phyloP scores from a whole-genome alignment of 78 protist genomes.

The Cavenderia fasciculata region DNA sequence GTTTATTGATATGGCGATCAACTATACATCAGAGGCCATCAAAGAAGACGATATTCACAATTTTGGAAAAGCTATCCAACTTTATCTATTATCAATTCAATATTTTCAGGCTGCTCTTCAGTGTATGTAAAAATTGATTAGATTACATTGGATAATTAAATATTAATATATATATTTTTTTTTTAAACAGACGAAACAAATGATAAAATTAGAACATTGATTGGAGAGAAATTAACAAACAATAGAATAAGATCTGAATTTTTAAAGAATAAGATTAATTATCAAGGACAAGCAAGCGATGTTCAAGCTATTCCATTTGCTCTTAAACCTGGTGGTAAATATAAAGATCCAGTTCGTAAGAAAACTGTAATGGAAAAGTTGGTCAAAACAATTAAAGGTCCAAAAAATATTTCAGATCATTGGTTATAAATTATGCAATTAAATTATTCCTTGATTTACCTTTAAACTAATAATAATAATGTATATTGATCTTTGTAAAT shows the following conservation, averaged over 20 bases:
- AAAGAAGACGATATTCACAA: conserved; percentile 63
- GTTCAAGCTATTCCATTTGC: conserved; percentile 20
- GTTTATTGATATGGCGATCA: conserved; percentile 54
- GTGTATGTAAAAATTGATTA: too few species aligned
- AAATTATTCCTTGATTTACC: too few species aligned
- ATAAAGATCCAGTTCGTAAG: conserved; percentile 76
- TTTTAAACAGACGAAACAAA: conserved; percentile 32
- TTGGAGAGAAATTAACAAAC: conserved; percentile 43
- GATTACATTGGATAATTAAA: too few species aligned
- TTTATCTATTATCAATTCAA: conserved; percentile 19
- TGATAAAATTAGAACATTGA: conserved; percentile 17
- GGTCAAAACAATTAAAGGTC: conserved; percentile 57
- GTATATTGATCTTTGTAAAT: too few species aligned
- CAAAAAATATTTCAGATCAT: conserved; percentile 56
- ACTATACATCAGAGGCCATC: conserved; percentile 36
- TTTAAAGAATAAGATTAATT: conserved; percentile 52
- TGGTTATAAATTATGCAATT: conserved; percentile 53
- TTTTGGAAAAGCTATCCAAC: conserved; percentile 44
- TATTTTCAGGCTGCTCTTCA: conserved; percentile 39
- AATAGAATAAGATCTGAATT: conserved; percentile 7
- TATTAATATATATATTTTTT: too few species aligned
- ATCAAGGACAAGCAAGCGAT: background rate
- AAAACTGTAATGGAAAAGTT: conserved; percentile 51
- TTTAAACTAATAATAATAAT: too few species aligned
- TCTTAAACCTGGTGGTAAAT: conserved; percentile 59